Evolutionary conservation across 2,329 filamentous ascomycete genomes (phyloP).

Genomic region (Elsinoe fawcettii): DNA sequence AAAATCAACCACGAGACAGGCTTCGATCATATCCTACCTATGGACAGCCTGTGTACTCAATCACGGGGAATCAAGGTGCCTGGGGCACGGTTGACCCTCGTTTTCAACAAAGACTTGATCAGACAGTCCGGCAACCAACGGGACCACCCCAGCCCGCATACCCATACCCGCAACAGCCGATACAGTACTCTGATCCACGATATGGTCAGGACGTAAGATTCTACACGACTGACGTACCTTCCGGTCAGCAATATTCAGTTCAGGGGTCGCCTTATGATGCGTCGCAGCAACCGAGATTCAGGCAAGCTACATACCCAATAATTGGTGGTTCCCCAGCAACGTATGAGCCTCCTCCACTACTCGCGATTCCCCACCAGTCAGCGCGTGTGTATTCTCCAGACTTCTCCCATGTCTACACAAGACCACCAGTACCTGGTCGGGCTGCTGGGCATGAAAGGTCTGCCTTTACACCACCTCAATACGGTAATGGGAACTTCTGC

Average conservation of each 20-base stretch:
- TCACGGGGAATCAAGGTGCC: neutral
- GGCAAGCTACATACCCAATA: neutral
- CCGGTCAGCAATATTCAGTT: neutral
- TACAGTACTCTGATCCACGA: neutral
- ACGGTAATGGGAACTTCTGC: neutral
- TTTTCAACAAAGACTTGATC: neutral
- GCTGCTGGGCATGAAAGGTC: neutral
- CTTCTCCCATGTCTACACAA: neutral
- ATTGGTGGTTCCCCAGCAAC: neutral
- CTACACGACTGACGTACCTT: neutral
- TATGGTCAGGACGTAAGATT: neutral
- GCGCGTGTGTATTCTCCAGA: neutral
- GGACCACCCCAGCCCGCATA: neutral
- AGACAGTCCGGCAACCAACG: neutral
- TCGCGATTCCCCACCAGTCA: neutral
- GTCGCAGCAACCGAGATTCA: neutral
- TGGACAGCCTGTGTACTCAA: neutral
- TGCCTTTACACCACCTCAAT: neutral
- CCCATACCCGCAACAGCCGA: neutral
- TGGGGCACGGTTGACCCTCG: neutral
- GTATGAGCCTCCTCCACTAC: neutral
- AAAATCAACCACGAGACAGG: neutral
- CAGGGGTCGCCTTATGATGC: neutral
- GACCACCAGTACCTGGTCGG: neutral
- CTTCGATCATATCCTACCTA: neutral